These are phyloP conservation scores for Lepiota brunneoincarnata DNA, from an alignment of 768 basidiomycete species.

Conservation along the genomic window DNA sequence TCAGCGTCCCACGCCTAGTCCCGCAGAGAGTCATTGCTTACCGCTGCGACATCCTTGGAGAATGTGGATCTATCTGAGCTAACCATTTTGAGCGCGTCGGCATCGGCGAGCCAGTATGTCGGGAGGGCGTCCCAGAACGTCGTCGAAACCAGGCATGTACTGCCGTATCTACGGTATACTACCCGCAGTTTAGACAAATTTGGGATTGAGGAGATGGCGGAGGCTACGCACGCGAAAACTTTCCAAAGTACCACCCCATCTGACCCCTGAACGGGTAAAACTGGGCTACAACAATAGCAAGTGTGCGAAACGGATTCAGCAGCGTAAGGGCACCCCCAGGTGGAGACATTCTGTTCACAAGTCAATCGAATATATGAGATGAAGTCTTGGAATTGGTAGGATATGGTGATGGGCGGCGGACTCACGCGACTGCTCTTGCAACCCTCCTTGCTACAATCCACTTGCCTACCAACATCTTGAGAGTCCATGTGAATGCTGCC, in stretches of 20 bases:
- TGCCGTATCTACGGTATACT: constrained; percentile 39
- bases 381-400: neutral
- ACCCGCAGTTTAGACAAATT: neutral
- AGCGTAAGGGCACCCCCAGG: constrained; percentile 13
- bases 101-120: constrained; percentile 41
- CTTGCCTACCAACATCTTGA: too few species aligned
- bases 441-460: too few species aligned
- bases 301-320: constrained; percentile 28
- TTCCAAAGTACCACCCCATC: constrained; percentile 29
- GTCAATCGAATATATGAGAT: neutral
- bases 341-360: neutral
- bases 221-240: constrained; percentile 32
- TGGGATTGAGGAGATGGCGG: too few species aligned
- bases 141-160: constrained; percentile 36
- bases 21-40: constrained; percentile 16
- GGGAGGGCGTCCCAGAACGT: constrained; percentile 26
- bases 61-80: constrained; percentile 31
- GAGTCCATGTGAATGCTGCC: too few species aligned
- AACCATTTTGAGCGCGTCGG: constrained; percentile 37
- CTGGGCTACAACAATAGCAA: constrained; percentile 20
- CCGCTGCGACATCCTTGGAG: constrained; percentile 36
- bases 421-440: neutral
- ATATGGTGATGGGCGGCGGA: neutral
- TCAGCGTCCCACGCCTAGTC: neutral
- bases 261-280: constrained; percentile 33